Percentiles rank a stretch among this genome's conserved stretches.
phyloP scores from a whole-genome alignment of 73 alveolate species.

The Urostyla sp. region DNA sequence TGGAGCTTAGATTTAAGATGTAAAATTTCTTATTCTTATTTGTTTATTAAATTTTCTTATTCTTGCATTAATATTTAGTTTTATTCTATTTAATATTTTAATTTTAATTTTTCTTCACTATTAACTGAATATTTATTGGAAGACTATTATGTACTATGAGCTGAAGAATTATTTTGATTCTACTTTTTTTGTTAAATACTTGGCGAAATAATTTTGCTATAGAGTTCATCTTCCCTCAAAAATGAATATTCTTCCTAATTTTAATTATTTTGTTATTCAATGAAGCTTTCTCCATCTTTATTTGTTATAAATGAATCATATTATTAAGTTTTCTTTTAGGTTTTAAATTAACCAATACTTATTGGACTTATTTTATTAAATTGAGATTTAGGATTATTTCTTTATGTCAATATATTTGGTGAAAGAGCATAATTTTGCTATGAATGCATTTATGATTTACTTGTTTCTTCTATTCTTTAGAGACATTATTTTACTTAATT shows the following conservation, averaged over 20 bases:
- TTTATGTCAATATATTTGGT: background rate
- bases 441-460: background rate
- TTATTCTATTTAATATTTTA: conserved; percentile 8
- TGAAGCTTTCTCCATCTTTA: background rate
- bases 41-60: background rate
- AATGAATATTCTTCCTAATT: conserved; percentile 14
- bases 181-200: background rate
- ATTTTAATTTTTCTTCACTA: background rate
- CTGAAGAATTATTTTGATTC: background rate
- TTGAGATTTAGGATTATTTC: background rate
- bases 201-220: conserved; percentile 9
- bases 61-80: conserved; percentile 3
- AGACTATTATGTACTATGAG: background rate
- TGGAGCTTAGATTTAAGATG: background rate
- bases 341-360: background rate
- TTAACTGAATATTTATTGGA: background rate
- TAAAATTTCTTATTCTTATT: background rate
- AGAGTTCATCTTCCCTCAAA: conserved; percentile 25
- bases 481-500: background rate
- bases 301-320: conserved; percentile 20
- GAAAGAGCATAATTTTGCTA: background rate
- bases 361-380: background rate
- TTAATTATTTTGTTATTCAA: background rate
- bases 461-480: background rate
- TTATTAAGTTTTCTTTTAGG: background rate